Base-by-base conservation (phyloP, 352 stramenopile species). In the Phytophthora citricola region DNA sequence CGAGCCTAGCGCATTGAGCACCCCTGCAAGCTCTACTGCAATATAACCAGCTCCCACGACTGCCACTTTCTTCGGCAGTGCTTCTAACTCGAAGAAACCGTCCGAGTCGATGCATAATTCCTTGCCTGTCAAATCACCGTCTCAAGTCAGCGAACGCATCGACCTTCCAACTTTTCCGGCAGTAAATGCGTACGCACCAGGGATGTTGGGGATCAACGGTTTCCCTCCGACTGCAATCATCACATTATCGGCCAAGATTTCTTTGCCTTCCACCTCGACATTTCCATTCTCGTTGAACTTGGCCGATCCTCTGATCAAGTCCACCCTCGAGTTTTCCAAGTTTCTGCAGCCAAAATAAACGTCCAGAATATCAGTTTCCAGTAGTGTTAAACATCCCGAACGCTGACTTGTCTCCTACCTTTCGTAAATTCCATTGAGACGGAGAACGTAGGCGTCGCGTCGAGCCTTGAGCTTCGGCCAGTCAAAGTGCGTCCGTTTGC, bases 31-130 rank as follows among this genome's bases (percentile, higher is more conserved):
- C 81, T 99, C 97, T 3, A 99, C 94, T 24, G 95, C 97, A 75
- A 99, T 99, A 83, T 99, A 99, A 14, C 98, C 98, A 5, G 94
- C 97, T 43, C 98, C 98, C 8, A 99, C 85, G 6, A 99, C 95
- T 1, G 98, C 94, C 15, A 97, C 95, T 57, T 96, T 97, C 47
- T 92, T 83, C 2, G 98, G 98, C 64, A 94, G 72, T 20, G 78
- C 63, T 63, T 98, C 86, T 34, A 99, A 76, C 41, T 98, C 90
- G 75, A 99, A 99, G 81, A 99, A 99, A 3, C 90, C 96, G 79
- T 99, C 95, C 36, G 83, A 98, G 31, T 92, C 94, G 69, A 99
- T 99, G 69, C 76, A 91, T 60, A 98, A 79, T 69, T 99, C 94
- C 4, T 84, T 92, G 44, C 97, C 88, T 52, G 76, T 39, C 17